These are phyloP conservation scores for Ailanthus altissimus DNA, from an alignment of 345 rosid species.

Conservation along the genomic window DNA sequence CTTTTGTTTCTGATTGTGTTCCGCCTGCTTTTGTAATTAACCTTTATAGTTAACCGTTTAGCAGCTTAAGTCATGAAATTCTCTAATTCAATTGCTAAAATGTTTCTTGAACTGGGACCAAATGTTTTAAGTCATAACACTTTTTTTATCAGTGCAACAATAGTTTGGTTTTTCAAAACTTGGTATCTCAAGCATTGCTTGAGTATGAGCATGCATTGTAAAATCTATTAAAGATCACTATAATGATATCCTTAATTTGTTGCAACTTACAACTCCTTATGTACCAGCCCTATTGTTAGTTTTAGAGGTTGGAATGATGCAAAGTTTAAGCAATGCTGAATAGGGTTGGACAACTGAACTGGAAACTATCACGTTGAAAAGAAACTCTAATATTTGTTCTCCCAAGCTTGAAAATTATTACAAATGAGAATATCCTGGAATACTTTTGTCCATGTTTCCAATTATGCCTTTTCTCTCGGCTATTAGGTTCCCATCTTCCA, in stretches of 20 bases:
- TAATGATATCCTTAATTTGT: neutral
- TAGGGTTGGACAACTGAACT: constrained; percentile 5
- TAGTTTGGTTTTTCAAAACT: neutral
- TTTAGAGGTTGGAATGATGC: constrained; percentile 7
- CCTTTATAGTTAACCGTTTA: neutral
- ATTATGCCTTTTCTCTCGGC: neutral
- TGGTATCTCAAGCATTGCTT: constrained; percentile 1
- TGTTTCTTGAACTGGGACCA: neutral
- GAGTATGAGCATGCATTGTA: neutral
- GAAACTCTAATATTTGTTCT: neutral
- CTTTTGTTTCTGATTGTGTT: constrained; percentile 4
- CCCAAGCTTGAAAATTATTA: neutral
- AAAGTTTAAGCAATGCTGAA: constrained; percentile 3
- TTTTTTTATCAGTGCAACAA: neutral
- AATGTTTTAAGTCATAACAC: neutral
- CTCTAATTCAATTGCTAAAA: neutral
- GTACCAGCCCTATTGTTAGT: neutral
- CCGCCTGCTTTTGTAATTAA: neutral
- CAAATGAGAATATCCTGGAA: neutral
- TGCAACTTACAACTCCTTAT: neutral
- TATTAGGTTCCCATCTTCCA: neutral
- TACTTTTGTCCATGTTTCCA: neutral
- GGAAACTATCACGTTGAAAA: constrained; percentile 1
- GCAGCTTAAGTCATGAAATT: neutral
- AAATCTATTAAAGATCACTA: neutral